Evolutionary conservation across 106 monocot species (phyloP).

Genomic region (Hemerocallis citrina): DNA sequence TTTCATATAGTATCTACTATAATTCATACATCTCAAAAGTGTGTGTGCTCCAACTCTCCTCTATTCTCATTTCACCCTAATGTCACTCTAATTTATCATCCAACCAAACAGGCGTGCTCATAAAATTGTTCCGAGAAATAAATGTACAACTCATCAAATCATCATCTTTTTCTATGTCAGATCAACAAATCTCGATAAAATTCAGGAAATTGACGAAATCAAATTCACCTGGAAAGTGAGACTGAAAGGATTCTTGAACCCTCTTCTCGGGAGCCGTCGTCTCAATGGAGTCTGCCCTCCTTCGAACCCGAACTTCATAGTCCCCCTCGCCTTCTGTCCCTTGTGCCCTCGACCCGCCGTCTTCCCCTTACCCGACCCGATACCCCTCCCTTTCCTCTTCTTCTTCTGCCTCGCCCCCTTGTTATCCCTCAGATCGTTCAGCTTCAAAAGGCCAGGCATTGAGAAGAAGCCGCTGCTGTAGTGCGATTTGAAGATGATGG

Average conservation of each 20-base stretch:
- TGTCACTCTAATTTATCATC: too few relatives aligned
- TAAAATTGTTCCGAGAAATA: too few relatives aligned
- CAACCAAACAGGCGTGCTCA: too few relatives aligned
- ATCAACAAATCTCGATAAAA: too few relatives aligned
- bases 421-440: slow-evolving; percentile 86
- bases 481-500: not conserved
- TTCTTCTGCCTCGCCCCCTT: slow-evolving; percentile 67
- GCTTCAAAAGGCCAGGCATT: slow-evolving; percentile 33
- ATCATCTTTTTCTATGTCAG: too few relatives aligned
- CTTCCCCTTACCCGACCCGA: slow-evolving; percentile 93
- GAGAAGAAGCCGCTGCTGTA: not conserved
- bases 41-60: too few relatives aligned
- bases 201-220: too few relatives aligned
- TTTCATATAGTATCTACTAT: too few relatives aligned
- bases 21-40: too few relatives aligned
- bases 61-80: too few relatives aligned
- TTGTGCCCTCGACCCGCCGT: slow-evolving; percentile 90
- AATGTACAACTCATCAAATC: too few relatives aligned
- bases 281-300: slow-evolving; percentile 93
- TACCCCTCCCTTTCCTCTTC: slow-evolving; percentile 84
- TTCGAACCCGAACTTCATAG: slow-evolving; percentile 84
- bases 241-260: slow-evolving; percentile 80
- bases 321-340: slow-evolving; percentile 88
- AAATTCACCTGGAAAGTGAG: slow-evolving; percentile 82
- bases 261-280: slow-evolving; percentile 63